Conservation (phyloP, 2,329 filamentous ascomycete genomes). For the Aaosphaeria pasadenensis region DNA sequence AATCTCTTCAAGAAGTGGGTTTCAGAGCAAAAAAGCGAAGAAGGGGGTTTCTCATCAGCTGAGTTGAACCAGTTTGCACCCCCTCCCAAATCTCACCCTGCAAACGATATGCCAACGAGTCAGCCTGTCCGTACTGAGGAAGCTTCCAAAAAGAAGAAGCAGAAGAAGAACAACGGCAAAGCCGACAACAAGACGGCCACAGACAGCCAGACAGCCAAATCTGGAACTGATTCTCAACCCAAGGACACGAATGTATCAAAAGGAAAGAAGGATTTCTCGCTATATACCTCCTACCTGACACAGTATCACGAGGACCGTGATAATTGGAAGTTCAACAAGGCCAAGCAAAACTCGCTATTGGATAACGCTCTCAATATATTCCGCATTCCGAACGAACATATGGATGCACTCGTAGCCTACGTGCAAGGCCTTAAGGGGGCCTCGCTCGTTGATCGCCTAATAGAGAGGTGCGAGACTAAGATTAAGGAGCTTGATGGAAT, state of each 20-base stretch:
- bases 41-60: constrained; percentile 17
- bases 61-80: constrained; percentile 25
- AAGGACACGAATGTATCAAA: constrained; percentile 5
- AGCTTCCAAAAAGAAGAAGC: constrained; percentile 11
- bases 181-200: not conserved
- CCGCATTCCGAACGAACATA: constrained; percentile 67
- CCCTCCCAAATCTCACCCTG: constrained; percentile 19
- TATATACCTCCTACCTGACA: constrained; percentile 72
- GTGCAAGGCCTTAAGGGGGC: constrained; percentile 75
- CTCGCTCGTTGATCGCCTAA: constrained; percentile 64
- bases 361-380: constrained; percentile 75
- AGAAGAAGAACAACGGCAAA: constrained; percentile 1
- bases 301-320: constrained; percentile 69
- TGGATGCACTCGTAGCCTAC: constrained; percentile 70
- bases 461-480: constrained; percentile 62
- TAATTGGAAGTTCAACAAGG: constrained; percentile 96
- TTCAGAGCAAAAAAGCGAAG: constrained; percentile 25
- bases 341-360: constrained; percentile 79
- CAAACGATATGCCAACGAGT: constrained; percentile 10
- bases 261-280: constrained; percentile 50
- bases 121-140: constrained; percentile 9
- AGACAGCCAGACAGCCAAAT: not conserved
- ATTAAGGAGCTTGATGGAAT: constrained; percentile 51
- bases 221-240: not conserved
- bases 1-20: constrained; percentile 53